phyloP scores from a whole-genome alignment of 257 asterid genomes.

The Solanum sejunctum region DNA sequence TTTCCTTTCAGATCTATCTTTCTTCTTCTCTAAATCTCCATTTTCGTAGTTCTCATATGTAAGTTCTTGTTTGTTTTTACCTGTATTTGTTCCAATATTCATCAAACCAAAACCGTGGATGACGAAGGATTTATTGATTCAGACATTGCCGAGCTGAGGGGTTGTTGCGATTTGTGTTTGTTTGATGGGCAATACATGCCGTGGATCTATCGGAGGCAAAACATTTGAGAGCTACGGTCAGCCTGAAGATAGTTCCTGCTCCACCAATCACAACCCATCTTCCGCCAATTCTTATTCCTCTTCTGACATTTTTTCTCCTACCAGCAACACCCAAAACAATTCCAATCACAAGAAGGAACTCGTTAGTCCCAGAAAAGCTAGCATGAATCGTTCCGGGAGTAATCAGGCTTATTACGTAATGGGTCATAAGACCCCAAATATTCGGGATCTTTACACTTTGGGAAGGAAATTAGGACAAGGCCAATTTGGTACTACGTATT shows the following conservation, averaged over 20 bases:
- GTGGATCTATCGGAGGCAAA: slow-evolving; percentile 1
- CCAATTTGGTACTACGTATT: slow-evolving; percentile 5
- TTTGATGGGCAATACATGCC: slow-evolving; percentile 3
- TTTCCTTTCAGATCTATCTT: not conserved
- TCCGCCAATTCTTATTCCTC: not conserved
- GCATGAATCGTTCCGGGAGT: not conserved
- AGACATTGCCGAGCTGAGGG: not conserved
- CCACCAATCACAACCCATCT: not conserved
- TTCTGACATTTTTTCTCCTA: not conserved
- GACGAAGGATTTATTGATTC: not conserved
- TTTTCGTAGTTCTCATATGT: not conserved
- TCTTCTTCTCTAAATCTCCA: not conserved
- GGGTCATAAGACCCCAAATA: not conserved
- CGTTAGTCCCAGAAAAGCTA: not conserved
- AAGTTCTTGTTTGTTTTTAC: not conserved
- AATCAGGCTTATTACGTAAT: not conserved
- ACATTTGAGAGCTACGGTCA: not conserved
- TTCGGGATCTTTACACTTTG: not conserved
- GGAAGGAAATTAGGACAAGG: slow-evolving; percentile 4
- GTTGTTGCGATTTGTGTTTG: not conserved
- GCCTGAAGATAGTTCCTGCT: not conserved
- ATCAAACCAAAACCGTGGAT: not conserved
- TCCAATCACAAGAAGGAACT: not conserved
- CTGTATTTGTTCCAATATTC: not conserved
- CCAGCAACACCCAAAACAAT: not conserved